Conservation (phyloP, 2,329 filamentous ascomycete genomes). For the Plenodomus lindquistii region DNA sequence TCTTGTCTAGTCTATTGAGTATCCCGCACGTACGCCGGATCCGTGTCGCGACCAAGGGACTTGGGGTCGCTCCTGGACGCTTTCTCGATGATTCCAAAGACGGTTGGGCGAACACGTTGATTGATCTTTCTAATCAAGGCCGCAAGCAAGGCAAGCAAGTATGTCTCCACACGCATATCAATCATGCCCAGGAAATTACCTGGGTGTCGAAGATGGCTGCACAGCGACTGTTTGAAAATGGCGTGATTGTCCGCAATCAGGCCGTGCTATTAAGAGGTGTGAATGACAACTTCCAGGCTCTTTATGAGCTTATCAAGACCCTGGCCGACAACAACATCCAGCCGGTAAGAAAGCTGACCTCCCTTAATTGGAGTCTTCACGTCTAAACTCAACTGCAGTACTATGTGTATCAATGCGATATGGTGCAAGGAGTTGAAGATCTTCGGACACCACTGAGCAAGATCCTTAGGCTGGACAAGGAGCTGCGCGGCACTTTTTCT, state of each 20-base stretch:
- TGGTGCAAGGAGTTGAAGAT: constrained; percentile 65
- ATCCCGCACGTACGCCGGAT: constrained; percentile 64
- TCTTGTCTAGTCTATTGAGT: constrained; percentile 51
- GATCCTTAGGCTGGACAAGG: constrained; percentile 61
- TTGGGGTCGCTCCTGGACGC: constrained; percentile 62
- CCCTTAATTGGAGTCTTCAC: not conserved
- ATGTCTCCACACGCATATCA: constrained; percentile 68
- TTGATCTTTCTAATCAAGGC: constrained; percentile 56
- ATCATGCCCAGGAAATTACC: constrained; percentile 64
- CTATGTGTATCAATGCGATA: constrained; percentile 69
- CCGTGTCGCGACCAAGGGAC: constrained; percentile 65
- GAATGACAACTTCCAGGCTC: constrained; percentile 60
- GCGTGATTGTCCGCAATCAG: constrained; percentile 64
- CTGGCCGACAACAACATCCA: constrained; percentile 61
- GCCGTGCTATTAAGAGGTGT: constrained; percentile 62
- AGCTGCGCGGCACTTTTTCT: constrained; percentile 63
- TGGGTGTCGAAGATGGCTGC: constrained; percentile 61
- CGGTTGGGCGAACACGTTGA: constrained; percentile 58
- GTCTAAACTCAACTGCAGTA: constrained; percentile 48
- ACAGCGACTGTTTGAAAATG: constrained; percentile 54
- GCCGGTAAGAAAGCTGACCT: constrained; percentile 52
- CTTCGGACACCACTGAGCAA: constrained; percentile 64
- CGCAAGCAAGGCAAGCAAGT: constrained; percentile 61
- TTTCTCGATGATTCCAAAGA: constrained; percentile 59
- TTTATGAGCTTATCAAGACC: constrained; percentile 57